Percentiles rank a stretch among this genome's conserved stretches.
These are phyloP conservation scores for Crepidotus variabilis DNA, from an alignment of 768 basidiomycete species.

Conservation along the genomic window DNA sequence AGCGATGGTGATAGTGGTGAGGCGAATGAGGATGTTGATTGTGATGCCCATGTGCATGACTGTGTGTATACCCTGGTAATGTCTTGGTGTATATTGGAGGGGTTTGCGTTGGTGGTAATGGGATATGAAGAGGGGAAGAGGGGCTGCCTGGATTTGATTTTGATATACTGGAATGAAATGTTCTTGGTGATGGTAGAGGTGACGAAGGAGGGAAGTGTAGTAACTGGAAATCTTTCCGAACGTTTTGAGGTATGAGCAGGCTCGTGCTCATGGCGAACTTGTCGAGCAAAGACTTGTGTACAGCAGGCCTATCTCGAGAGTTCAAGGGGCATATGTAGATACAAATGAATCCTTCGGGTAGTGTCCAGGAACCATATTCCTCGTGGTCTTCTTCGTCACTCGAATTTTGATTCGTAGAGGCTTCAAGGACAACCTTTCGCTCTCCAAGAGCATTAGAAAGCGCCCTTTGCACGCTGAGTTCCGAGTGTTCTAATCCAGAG, in stretches of 20 bases:
- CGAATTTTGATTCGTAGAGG: background rate
- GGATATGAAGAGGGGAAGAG: conserved; percentile 16
- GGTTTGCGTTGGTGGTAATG: conserved; percentile 23
- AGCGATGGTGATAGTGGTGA: conserved; percentile 14
- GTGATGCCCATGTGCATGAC: background rate
- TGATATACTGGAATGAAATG: conserved; percentile 20
- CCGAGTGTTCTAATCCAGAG: conserved; percentile 66
- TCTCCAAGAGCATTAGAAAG: conserved; percentile 51
- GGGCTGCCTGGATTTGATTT: conserved; percentile 29
- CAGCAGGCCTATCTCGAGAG: conserved; percentile 57
- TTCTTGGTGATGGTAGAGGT: conserved; percentile 11
- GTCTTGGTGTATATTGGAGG: conserved; percentile 23
- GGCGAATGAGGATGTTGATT: conserved; percentile 12
- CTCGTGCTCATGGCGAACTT: conserved; percentile 75
- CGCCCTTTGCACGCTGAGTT: conserved; percentile 50
- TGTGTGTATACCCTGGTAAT: conserved; percentile 17
- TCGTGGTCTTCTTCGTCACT: conserved; percentile 24
- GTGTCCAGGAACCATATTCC: conserved; percentile 42
- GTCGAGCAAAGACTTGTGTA: conserved; percentile 70
- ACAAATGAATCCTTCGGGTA: conserved; percentile 68
- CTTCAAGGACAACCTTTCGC: conserved; percentile 43
- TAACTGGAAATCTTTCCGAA: conserved; percentile 31
- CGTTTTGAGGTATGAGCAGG: conserved; percentile 43
- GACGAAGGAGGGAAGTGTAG: conserved; percentile 21
- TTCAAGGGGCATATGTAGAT: conserved; percentile 71